Evolutionary conservation across 257 asterid species (phyloP).

Genomic region (Capsicum pubescens): DNA sequence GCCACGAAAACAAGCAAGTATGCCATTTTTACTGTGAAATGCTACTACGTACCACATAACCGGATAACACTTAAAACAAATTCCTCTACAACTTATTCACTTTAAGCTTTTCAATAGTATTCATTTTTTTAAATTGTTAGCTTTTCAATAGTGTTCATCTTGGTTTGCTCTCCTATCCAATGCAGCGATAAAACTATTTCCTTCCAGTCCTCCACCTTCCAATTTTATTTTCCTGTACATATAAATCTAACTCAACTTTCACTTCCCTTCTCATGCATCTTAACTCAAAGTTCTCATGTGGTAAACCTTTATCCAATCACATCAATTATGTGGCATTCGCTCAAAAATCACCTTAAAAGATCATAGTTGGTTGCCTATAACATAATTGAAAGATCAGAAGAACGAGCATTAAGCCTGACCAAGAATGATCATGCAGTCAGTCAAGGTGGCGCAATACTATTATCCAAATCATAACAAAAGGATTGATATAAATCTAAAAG

Average conservation of each 20-base stretch:
- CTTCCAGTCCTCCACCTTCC: not conserved
- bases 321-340: not conserved
- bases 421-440: not conserved
- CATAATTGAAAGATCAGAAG: not conserved
- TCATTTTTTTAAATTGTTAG: not conserved
- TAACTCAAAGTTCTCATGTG: not conserved
- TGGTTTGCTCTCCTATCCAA: not conserved
- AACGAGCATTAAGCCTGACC: not conserved
- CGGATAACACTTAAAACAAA: not conserved
- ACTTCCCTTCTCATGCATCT: slow-evolving; percentile 17
- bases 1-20: not conserved
- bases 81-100: not conserved
- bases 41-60: not conserved
- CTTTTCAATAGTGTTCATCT: not conserved
- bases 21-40: not conserved
- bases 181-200: not conserved
- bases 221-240: not conserved
- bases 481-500: not conserved
- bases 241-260: not conserved
- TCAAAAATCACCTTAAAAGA: not conserved
- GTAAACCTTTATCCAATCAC: not conserved
- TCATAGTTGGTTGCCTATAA: not conserved
- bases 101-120: not conserved
- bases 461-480: not conserved
- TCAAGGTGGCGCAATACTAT: not conserved